phyloP scores from a whole-genome alignment of 164 flowering plant genomes.

The Aristolochia contorta region DNA sequence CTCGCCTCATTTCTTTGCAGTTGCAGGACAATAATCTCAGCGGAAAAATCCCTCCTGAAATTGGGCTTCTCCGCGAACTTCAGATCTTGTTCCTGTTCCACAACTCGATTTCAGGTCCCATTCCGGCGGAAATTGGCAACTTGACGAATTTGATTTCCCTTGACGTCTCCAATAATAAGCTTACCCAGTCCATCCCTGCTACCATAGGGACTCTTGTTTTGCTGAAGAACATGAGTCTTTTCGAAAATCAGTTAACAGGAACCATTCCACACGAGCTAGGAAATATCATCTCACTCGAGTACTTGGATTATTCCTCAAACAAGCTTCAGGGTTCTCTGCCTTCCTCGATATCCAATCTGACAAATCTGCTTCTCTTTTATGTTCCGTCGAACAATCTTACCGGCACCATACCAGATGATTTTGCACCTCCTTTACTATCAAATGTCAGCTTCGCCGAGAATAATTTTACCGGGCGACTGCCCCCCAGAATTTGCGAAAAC shows the following conservation, averaged over 20 bases:
- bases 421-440: slow-evolving; percentile 10
- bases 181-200: slow-evolving; percentile 15
- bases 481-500: slow-evolving; percentile 8
- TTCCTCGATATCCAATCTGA: slow-evolving; percentile 6
- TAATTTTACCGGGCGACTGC: slow-evolving; percentile 12
- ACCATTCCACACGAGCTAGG: slow-evolving; percentile 35
- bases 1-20: slow-evolving; percentile 16
- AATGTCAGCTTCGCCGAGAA: slow-evolving; percentile 11
- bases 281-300: slow-evolving; percentile 15
- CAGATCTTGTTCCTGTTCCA: too few relatives aligned
- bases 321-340: slow-evolving; percentile 15
- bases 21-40: slow-evolving; percentile 9
- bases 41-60: slow-evolving; percentile 14
- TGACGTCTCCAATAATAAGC: slow-evolving; percentile 8
- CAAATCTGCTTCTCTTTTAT: slow-evolving; percentile 7
- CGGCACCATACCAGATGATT: slow-evolving; percentile 16
- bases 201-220: slow-evolving; percentile 18
- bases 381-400: slow-evolving; percentile 13
- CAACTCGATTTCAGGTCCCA: too few relatives aligned
- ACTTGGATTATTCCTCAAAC: slow-evolving; percentile 12
- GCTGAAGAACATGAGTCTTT: slow-evolving; percentile 30
- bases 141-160: slow-evolving; percentile 8
- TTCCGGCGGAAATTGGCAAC: slow-evolving; percentile 5
- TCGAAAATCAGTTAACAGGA: slow-evolving; percentile 45
- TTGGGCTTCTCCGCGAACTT: too few relatives aligned